phyloP scores from a whole-genome alignment of 2,329 filamentous ascomycete genomes.

The Diaporthe citrichinensis region DNA sequence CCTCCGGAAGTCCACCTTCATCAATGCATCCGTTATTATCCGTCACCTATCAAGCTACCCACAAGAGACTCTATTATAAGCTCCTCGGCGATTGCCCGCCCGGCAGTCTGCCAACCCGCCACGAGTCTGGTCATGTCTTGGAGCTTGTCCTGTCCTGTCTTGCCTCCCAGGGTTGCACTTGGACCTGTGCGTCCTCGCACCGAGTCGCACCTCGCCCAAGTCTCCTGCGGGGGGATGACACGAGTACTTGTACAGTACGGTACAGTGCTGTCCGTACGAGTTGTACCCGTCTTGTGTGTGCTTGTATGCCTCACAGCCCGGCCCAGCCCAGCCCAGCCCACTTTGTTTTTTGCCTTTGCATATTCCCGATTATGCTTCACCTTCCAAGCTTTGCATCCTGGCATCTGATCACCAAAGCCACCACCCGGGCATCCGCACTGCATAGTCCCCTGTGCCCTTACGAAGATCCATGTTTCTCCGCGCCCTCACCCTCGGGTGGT shows the following conservation, averaged over 20 bases:
- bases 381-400: conserved; percentile 16
- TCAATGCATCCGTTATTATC: neutral
- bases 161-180: neutral
- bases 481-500: conserved; percentile 11
- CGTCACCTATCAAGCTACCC: neutral
- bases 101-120: neutral
- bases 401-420: conserved; percentile 28
- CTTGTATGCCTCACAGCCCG: neutral
- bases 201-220: conserved; percentile 3
- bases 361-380: neutral
- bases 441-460: neutral
- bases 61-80: neutral
- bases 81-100: neutral
- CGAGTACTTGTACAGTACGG: neutral
- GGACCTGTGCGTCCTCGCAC: conserved; percentile 11
- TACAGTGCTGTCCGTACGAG: neutral
- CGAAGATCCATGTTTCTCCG: neutral
- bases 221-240: neutral
- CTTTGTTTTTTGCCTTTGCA: conserved; percentile 3
- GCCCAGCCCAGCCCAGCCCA: conserved; percentile 1
- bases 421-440: neutral
- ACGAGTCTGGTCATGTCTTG: conserved; percentile 5
- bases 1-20: neutral
- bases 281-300: neutral
- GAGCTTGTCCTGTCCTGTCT: neutral